Evolutionary conservation across 306 rosid species (phyloP), one percentile per base, ranked within the genome.

Genomic region (Glycine soja): DNA sequence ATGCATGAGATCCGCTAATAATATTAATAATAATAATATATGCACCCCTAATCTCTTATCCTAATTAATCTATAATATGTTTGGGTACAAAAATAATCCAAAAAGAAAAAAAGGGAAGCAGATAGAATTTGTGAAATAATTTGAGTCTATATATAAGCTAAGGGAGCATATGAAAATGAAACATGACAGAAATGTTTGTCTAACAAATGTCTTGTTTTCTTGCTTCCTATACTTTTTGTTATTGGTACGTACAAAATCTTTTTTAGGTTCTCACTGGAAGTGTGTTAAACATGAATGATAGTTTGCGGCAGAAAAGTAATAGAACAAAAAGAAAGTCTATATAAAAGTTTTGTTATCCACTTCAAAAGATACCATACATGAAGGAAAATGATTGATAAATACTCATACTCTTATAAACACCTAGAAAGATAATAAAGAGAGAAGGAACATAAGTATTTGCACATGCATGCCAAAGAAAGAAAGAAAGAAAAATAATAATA

Each of bases 171-270:
- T 72, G 62, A 72, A 71, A 51, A 34, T 30, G 76, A 72, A 51
- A 72, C 76, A 51, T 12, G 76, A 71, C 11, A 8, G 47, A 71
- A 30, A 32, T 52, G 47, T 50, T 51, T 71, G 46, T 46, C 76
- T 71, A 71, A 71, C 76, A 7, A 11, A 11, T 18, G 43, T 1
- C 3, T 19, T 11, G 1, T 47, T 47, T 47, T 47, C 11, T 24
- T 24, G 30, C 30, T 68, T 68, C 2, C 38, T 43, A 16, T 8
- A 0, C 6, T 40, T 66, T 66, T n/a, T 68, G 10, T 15, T 16
- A 42, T 2, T 9, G 34, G 34, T 68, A 5, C 73, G 34, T 68
- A 5, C 73, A 43, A 68, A 68, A 14, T 11, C 73, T 18, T 4
- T 45, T 2, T 68, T 13, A 4, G 15, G 3, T 42, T 67, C 14